Evolutionary conservation across 371 early-diverging fungal genomes (phyloP), one percentile per base, ranked within the genome.

Genomic region (Phascolomyces articulosus): DNA sequence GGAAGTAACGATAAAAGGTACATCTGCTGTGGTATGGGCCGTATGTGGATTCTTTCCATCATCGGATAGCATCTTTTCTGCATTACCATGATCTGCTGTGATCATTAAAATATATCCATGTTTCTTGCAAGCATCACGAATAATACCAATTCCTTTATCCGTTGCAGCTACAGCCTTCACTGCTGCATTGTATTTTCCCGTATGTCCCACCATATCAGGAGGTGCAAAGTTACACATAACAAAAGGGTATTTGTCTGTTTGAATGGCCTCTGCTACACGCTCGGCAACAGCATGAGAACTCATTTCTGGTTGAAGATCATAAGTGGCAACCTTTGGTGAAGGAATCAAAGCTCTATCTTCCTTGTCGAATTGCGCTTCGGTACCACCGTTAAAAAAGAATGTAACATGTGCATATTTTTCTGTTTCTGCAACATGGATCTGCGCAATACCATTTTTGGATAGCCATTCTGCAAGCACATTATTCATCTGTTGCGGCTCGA

Each of bases 391-490:
- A 87, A 99, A 99, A 92, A 99, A 99, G 91, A 99, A 99, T 55
- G 99, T 99, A 40, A 99, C 99, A 80, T 99, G 99, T 16, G 99
- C 99, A 79, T 97, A 98, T 86, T 99, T 99, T 77, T 99, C 99
- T 13, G 99, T 99, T 84, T 99, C 99, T 29, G 95, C 98, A 65
- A 99, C 88, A 78, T 98, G 98, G 78, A 91, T 88, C 83, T 99
- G 99, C 18, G 90, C 83, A 29, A 96, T 79, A 20, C 84, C 78
- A 64, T 91, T 82, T 79, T 90, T 90, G 69, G 90, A 90, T 47
- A 99, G 85, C 94, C 96, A 95, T 75, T 99, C 99, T 55, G 95
- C 97, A 58, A 99, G 83, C 51, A 97, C 98, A 67, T 99, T 97
- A 72, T 90, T 90, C 96, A 99, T 96, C 62, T 87, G 88, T 76